A percentile compares a stretch with the other conserved stretches of the same genome.
These are phyloP conservation scores for Metschnikowia drakensbergensis DNA, from an alignment of 805 yeast genomes.

Conservation along the genomic window DNA sequence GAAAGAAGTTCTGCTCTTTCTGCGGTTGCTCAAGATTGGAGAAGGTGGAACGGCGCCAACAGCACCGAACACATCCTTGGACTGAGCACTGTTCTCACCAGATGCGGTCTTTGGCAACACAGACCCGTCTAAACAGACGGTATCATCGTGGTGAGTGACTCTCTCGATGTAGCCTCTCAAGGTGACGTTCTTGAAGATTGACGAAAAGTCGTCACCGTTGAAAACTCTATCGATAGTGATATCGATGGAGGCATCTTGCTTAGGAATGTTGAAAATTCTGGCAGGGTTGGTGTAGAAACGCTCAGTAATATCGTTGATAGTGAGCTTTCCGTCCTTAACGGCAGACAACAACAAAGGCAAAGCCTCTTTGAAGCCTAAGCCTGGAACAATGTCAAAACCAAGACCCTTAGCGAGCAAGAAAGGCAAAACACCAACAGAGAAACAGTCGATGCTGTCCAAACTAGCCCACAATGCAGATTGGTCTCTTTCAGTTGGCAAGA, in stretches of 20 bases:
- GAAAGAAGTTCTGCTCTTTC: conserved; percentile 36
- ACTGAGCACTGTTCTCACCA: conserved; percentile 53
- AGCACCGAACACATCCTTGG: conserved; percentile 43
- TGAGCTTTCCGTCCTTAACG: conserved; percentile 66
- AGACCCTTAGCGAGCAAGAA: conserved; percentile 62
- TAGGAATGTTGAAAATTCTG: conserved; percentile 76
- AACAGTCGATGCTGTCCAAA: conserved; percentile 71
- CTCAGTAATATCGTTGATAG: conserved; percentile 64
- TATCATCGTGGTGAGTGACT: conserved; percentile 72
- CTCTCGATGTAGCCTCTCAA: conserved; percentile 85
- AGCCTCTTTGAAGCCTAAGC: conserved; percentile 75
- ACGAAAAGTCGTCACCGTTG: conserved; percentile 21
- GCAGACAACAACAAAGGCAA: conserved; percentile 80
- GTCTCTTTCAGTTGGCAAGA: conserved; percentile 77
- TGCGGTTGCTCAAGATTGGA: conserved; percentile 26
- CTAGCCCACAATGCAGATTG: conserved; percentile 80
- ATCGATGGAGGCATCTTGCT: conserved; percentile 75
- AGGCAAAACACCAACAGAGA: conserved; percentile 81
- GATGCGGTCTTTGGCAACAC: conserved; percentile 50
- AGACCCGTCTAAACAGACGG: conserved; percentile 82
- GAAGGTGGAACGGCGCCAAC: conserved; percentile 43
- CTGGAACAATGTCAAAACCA: conserved; percentile 60
- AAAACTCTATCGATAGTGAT: conserved; percentile 72
- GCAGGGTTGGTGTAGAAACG: conserved; percentile 81
- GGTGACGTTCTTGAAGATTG: conserved; percentile 45